Evolutionary conservation across 2,329 filamentous ascomycete genomes (phyloP).

Genomic region (Aspergillus sp.): DNA sequence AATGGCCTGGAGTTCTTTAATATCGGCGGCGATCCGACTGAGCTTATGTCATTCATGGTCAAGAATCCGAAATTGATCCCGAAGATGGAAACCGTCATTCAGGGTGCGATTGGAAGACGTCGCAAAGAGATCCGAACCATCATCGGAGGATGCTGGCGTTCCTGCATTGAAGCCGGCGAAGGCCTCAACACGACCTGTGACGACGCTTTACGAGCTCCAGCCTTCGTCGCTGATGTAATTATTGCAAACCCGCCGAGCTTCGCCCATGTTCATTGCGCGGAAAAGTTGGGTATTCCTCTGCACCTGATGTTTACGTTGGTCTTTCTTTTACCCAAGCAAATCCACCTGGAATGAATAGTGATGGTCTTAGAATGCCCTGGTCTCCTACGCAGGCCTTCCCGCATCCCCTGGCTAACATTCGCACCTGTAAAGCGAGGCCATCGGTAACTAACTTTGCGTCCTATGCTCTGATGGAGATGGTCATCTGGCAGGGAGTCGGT

Average conservation of each 20-base stretch:
- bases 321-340: not conserved
- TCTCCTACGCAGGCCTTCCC: conserved; percentile 78
- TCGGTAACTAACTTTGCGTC: conserved; percentile 71
- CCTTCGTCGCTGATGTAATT: conserved; percentile 33
- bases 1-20: conserved; percentile 71
- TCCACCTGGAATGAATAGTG: not conserved
- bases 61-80: conserved; percentile 84
- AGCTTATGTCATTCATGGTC: conserved; percentile 86
- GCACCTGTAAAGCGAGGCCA: conserved; percentile 66
- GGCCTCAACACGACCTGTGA: too few relatives aligned
- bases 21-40: conserved; percentile 68
- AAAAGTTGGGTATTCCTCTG: conserved; percentile 27
- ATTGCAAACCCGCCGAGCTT: conserved; percentile 35
- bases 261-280: conserved; percentile 33
- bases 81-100: conserved; percentile 68
- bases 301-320: conserved; percentile 71
- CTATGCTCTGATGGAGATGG: conserved; percentile 77
- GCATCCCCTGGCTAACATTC: conserved; percentile 77
- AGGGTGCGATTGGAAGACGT: conserved; percentile 72
- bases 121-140: conserved; percentile 69
- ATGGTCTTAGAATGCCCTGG: conserved; percentile 69
- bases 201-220: too few relatives aligned
- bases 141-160: conserved; percentile 69
- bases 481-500: conserved; percentile 85
- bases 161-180: conserved; percentile 67